Conservation (phyloP, 441 rosid species). For the Hura crepitans region DNA sequence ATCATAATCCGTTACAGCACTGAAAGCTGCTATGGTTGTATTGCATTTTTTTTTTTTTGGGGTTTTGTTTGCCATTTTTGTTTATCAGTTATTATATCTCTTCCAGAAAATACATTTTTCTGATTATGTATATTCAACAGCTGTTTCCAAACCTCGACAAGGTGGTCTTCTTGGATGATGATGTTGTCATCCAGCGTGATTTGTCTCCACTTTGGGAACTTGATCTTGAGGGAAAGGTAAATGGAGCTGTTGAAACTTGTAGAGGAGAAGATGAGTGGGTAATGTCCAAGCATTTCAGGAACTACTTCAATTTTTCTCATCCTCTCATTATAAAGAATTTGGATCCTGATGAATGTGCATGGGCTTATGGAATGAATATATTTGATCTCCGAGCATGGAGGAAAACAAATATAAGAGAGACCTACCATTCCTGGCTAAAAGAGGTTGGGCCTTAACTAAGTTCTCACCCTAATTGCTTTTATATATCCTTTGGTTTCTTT, state of each 20-base stretch:
- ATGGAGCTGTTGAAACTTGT: slow-evolving; percentile 98
- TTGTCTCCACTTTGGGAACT: slow-evolving; percentile 88
- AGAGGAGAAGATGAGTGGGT: slow-evolving; percentile 95
- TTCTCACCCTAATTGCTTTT: not conserved
- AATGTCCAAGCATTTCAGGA: slow-evolving; percentile 89
- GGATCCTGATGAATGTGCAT: slow-evolving; percentile 89
- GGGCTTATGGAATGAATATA: slow-evolving; percentile 99
- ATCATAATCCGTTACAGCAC: not conserved
- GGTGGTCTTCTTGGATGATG: slow-evolving; percentile 96
- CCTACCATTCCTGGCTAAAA: slow-evolving; percentile 88
- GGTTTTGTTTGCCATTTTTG: not conserved
- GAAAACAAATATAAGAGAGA: slow-evolving; percentile 75
- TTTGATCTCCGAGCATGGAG: slow-evolving; percentile 93
- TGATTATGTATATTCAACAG: slow-evolving; percentile 44
- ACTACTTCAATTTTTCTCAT: slow-evolving; percentile 97
- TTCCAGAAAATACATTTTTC: slow-evolving; percentile 6
- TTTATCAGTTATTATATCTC: slow-evolving; percentile 8
- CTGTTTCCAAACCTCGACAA: slow-evolving; percentile 92
- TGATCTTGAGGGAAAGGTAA: slow-evolving; percentile 85
- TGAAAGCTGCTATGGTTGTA: not conserved
- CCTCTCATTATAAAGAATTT: slow-evolving; percentile 74
- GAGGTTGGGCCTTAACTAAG: slow-evolving; percentile 49
- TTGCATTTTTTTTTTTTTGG: slow-evolving; percentile 7
- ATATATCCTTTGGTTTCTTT: not conserved
- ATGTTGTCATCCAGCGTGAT: slow-evolving; percentile 88